Evolutionary conservation across 768 basidiomycete species (phyloP).

Genomic region (Roridomyces roridus): DNA sequence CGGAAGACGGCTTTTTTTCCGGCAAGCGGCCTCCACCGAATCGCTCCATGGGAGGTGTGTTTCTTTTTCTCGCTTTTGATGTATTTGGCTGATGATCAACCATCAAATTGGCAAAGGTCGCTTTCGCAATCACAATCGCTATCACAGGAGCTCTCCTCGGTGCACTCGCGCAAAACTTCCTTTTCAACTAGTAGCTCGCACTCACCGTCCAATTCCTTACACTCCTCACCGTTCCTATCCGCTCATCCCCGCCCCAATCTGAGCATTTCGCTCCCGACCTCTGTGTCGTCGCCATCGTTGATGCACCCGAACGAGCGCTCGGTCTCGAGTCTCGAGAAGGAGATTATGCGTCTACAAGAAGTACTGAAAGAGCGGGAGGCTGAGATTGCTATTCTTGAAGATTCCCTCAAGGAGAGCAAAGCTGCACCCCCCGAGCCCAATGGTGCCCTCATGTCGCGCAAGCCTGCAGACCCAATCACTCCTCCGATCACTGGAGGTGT

Average conservation of each 20-base stretch:
- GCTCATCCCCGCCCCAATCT: constrained; percentile 56
- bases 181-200: constrained; percentile 71
- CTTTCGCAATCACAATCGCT: constrained; percentile 93
- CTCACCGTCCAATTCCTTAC: constrained; percentile 63
- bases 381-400: constrained; percentile 84
- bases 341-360: constrained; percentile 95
- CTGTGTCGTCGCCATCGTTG: constrained; percentile 30
- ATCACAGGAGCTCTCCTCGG: constrained; percentile 95
- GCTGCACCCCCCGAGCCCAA: constrained; percentile 7
- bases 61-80: constrained; percentile 11
- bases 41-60: constrained; percentile 85
- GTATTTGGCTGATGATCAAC: constrained; percentile 22
- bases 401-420: constrained; percentile 47
- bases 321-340: constrained; percentile 85
- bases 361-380: constrained; percentile 89
- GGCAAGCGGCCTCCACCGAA: constrained; percentile 85
- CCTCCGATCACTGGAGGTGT: constrained; percentile 4
- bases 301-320: constrained; percentile 67
- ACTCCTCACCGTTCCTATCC: constrained; percentile 39
- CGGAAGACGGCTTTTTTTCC: constrained; percentile 81
- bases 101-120: constrained; percentile 60
- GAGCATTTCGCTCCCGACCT: constrained; percentile 58
- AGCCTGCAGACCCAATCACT: background rate
- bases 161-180: constrained; percentile 83
- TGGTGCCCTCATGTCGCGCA: background rate